Evolutionary conservation across 495 filamentous ascomycete species (phyloP).

Genomic region (Penicillium robsamsonii): DNA sequence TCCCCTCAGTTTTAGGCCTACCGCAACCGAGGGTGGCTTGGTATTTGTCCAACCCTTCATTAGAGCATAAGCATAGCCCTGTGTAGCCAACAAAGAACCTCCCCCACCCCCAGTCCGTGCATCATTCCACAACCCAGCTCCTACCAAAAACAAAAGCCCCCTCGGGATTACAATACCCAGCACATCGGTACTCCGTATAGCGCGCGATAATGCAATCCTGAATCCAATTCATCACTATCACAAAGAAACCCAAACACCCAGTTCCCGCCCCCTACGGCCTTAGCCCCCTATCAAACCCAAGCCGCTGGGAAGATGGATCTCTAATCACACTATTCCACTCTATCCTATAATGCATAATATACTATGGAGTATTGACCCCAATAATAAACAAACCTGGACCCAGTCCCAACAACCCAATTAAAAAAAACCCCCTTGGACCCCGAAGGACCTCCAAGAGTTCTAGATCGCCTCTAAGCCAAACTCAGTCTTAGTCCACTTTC

Average conservation of each 20-base stretch:
- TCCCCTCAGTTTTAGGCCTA: neutral
- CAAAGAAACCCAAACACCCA: neutral
- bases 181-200: neutral
- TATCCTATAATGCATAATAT: neutral
- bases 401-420: neutral
- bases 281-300: neutral
- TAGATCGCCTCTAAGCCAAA: constrained; percentile 3
- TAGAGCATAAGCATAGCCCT: neutral
- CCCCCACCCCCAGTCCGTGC: neutral
- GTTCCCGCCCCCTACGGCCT: neutral
- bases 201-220: neutral
- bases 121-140: neutral
- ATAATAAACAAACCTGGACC: neutral
- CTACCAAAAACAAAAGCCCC: constrained; percentile 1
- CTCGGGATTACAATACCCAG: neutral
- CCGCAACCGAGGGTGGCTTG: neutral
- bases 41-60: neutral
- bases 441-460: neutral
- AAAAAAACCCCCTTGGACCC: neutral
- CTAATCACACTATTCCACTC: neutral
- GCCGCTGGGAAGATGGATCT: neutral
- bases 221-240: neutral
- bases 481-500: neutral
- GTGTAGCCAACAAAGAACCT: constrained; percentile 4
- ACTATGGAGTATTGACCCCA: neutral